Base-by-base conservation (phyloP, 225 moss, liverwort and hornwort genomes). In the Climacium dendroides region DNA sequence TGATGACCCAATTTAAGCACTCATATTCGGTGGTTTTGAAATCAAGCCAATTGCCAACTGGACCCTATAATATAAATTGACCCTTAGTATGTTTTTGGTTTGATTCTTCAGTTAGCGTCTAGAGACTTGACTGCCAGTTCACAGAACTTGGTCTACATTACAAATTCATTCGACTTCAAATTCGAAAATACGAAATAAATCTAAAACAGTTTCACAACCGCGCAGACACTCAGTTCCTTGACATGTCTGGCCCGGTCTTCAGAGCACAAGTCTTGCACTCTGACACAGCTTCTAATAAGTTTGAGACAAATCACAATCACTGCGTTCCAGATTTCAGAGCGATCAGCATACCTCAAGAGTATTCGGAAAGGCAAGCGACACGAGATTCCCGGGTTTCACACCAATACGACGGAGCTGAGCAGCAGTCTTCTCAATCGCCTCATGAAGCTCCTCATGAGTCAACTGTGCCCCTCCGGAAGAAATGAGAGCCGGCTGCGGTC, bases 301-400 rank as follows among this genome's bases (percentile, higher is more conserved):
- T 60, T 6, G 48, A 35, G 25, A 48, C 25, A 47, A 63, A 76
- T 25, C 43, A 15, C 15, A 35, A 20, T 35, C 19, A 4, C 32
- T 70, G n/a, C 41, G 30, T 37, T 77, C 54, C 64, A 54, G 32
- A 78, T 30, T 78, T 8, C 58, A 19, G 10, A 34, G 78, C 45
- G 32, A 23, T 22, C 25, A 11, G 37, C 55, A 8, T 88, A 97
- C 99, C 96, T 99, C 99, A 19, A 99, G 90, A 35, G 95, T 91
- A 81, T 99, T 99, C 48, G 99, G 96, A 66, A 99, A 97, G 70
- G 99, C 99, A 26, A 99, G 94, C 37, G 97, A 97, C 54, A 99
- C 99, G 35, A 97, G 91, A 65, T 96, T 93, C 32, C 99, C 99
- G 34, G 96, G 91, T 90, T 97, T 96, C 83, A 97, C 94, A 77